These are phyloP conservation scores for Tulasnella sp. DNA, from an alignment of 768 basidiomycete species.

Conservation along the genomic window DNA sequence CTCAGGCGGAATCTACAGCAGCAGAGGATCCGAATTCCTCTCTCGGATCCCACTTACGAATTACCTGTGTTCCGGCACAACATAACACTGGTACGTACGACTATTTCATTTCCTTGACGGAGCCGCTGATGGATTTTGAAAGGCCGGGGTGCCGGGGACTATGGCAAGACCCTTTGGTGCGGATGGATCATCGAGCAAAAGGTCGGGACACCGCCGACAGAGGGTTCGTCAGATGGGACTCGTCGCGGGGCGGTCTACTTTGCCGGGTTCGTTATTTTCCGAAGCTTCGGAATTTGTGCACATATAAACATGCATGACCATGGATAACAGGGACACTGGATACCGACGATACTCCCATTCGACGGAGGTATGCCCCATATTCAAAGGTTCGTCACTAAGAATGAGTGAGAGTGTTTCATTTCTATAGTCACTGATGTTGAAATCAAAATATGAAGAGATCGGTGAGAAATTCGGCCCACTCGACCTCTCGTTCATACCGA, in stretches of 20 bases:
- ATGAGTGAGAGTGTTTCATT: background rate
- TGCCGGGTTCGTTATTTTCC: constrained; percentile 23
- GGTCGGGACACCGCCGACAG: constrained; percentile 4
- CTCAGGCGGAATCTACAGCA: constrained; percentile 1
- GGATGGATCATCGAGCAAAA: constrained; percentile 33
- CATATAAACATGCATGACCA: too few relatives aligned
- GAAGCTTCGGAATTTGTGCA: background rate
- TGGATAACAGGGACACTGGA: constrained; percentile 36
- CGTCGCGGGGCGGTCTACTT: constrained; percentile 21
- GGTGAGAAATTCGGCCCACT: constrained; percentile 33
- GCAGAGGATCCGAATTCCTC: background rate
- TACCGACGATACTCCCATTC: constrained; percentile 25
- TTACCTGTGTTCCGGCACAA: constrained; percentile 36
- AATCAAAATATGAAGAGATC: constrained; percentile 27
- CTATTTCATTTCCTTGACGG: background rate
- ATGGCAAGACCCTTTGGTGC: constrained; percentile 31
- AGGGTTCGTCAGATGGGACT: constrained; percentile 17
- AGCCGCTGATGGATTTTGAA: background rate
- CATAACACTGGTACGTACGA: constrained; percentile 32
- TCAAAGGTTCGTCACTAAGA: constrained; percentile 24
- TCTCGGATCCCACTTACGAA: constrained; percentile 13
- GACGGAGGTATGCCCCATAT: constrained; percentile 30
- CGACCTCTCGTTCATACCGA: constrained; percentile 35
- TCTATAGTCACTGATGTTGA: too few relatives aligned
- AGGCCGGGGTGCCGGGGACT: constrained; percentile 32